Conservation (phyloP, 2,329 filamentous ascomycete species). For the Clonostachys chloroleuca region DNA sequence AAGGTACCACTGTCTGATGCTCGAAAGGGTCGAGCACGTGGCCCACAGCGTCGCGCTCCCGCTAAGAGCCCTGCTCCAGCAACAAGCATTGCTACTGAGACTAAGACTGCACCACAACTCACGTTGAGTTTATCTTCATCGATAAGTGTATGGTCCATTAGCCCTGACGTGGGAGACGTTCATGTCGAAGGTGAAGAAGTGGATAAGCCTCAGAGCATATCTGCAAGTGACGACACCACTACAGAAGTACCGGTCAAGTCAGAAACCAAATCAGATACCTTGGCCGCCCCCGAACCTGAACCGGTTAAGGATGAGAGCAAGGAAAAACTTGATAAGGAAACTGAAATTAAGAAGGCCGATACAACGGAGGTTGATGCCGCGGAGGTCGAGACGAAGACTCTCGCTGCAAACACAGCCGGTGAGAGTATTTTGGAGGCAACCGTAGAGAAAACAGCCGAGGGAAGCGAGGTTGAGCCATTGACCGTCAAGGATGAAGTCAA, state of each 20-base stretch:
- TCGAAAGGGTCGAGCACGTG: conserved; percentile 83
- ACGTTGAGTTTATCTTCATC: conserved; percentile 36
- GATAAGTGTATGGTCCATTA: conserved; percentile 37
- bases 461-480: conserved; percentile 23
- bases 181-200: conserved; percentile 11
- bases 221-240: neutral
- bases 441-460: conserved; percentile 25
- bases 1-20: conserved; percentile 83
- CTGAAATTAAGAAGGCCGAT: neutral
- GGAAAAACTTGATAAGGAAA: conserved; percentile 3
- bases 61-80: conserved; percentile 40
- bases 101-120: conserved; percentile 16
- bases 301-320: neutral
- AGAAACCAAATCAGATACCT: neutral
- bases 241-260: neutral
- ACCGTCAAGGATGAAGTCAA: conserved; percentile 26
- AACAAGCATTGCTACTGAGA: conserved; percentile 19
- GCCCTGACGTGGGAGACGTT: conserved; percentile 41
- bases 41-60: conserved; percentile 71
- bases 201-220: neutral
- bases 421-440: conserved; percentile 34
- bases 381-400: conserved; percentile 21
- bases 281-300: neutral
- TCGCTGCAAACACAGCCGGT: conserved; percentile 35
- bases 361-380: neutral